Evolutionary conservation across 1,284 basidiomycete species (phyloP), one percentile per base, ranked within the genome.

Genomic region (Ceratorhiza oryzae-sativae): DNA sequence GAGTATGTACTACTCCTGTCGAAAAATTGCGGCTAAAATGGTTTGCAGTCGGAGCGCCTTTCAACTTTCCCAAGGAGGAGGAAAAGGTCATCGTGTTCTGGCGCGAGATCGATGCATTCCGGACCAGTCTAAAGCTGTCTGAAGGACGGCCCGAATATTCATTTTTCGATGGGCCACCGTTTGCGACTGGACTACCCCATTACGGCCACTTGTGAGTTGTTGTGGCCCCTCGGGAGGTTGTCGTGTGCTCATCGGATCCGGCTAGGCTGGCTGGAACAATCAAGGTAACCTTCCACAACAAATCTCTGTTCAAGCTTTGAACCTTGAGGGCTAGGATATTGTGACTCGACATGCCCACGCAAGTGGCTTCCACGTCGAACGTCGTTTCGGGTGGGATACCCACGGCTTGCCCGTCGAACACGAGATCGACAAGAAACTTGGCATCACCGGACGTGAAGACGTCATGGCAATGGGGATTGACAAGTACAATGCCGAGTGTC

Each of bases 321-420:
- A 45, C n/a, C 56, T 62, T 36, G 13, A n/a, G n/a, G 51, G 58
- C 23, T 75, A 96, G 94, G 96, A 98, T 80, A 95, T 98, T 78
- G 94, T 98, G 73, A 98, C 96, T 58, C 88, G 96, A 74, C 94
- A 97, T 83, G 97, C 97, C 1, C 91, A 94, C 80, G 91, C 94
- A 46, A 97, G 92, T 63, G 97, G 97, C 12, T 91, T 90, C 82
- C 93, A 98, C 79, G 97, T 99, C 77, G 89, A 92, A 75, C 91
- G 97, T 74, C 89, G 97, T 68, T 99, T 99, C 80, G 97, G 97
- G 65, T 99, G 97, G 97, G 97, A 99, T 82, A 98, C 97, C 32
- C 97, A 99, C 82, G 97, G 97, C 72, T 88, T 99, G 23, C 97
- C 97, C 48, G 96, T 99, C 77, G 97, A 99, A 82, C 96, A 98